Base-by-base conservation (phyloP, 345 rosid species). In the Xanthoceras sorbifolium region DNA sequence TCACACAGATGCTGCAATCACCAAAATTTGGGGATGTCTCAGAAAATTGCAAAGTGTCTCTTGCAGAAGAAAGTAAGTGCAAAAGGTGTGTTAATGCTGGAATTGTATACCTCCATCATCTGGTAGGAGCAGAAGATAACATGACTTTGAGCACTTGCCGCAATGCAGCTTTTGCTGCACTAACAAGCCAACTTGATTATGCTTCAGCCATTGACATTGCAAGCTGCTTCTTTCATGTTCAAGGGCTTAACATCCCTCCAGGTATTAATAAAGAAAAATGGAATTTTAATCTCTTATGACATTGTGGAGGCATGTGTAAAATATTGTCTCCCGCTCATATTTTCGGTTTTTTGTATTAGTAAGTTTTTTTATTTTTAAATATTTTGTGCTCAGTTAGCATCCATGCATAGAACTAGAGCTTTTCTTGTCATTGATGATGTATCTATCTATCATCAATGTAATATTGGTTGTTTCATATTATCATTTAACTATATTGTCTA, bases 171-270 rank as follows among this genome's bases (percentile, higher is more conserved):
- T 95, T 86, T 78, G 89, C 88, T 78, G 88, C 90, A 40, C 87
- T 95, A 52, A 91, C 92, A 20, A 92, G 98, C 84, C 93, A 81
- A 80, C 85, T 89, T 81, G 97, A 92, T 50, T 66, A 79, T 78
- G 72, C 79, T 60, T 86, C 97, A 3, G 86, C 98, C 9, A 80
- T 82, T 78, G 84, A 85, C 76, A 80, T 93, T 2, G 97, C 98
- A 69, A 84, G 88, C 84, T 96, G 99, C 75, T 93, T 96, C 89
- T 93, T 96, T 85, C 86, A 88, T 64, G 90, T 96, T 76, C 83
- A 88, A 70, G 97, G 91, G 84, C 88, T 92, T 76, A 85, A 74
- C 74, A 64, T 59, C 7, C 68, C 88, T 71, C 65, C 89, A 70
- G 97, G 98, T 89, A 84, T 72, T 44, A 29, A 22, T 76, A 64